Evolutionary conservation across 139 green algal genomes (phyloP).

Genomic region (Gonium pectorale): DNA sequence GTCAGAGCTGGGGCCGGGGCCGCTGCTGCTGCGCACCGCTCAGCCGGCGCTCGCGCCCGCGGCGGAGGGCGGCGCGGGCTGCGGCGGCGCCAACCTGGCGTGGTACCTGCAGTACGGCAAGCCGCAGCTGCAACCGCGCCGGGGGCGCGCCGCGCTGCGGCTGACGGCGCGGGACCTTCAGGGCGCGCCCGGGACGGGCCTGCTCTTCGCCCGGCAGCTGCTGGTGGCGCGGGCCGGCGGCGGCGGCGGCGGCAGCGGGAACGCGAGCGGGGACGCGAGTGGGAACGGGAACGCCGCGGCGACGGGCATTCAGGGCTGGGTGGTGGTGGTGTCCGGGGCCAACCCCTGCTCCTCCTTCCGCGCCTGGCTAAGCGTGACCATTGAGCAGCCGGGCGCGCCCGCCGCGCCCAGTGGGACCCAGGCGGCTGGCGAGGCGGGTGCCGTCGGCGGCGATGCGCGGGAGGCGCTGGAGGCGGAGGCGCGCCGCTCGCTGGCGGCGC

Average conservation of each 20-base stretch:
- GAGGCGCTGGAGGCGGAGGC: constrained; percentile 36
- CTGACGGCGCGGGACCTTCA: background rate
- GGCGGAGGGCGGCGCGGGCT: background rate
- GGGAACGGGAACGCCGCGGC: background rate
- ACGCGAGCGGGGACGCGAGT: background rate
- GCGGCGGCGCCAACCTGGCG: constrained; percentile 40
- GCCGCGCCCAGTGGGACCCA: background rate
- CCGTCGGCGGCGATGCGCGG: background rate
- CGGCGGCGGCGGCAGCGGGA: background rate
- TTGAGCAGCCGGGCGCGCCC: background rate
- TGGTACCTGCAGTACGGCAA: constrained; percentile 48
- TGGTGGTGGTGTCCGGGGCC: constrained; percentile 32
- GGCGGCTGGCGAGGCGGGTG: background rate
- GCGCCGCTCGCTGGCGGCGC: background rate
- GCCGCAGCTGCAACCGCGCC: background rate
- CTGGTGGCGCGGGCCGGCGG: background rate
- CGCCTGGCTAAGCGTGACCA: constrained; percentile 28
- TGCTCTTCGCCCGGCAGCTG: constrained; percentile 10
- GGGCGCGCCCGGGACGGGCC: background rate
- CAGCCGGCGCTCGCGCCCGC: background rate
- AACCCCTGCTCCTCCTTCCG: constrained; percentile 49
- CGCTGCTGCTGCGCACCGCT: background rate
- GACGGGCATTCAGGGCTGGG: background rate
- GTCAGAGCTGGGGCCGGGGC: too few relatives aligned
- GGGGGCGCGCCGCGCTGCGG: background rate